Evolutionary conservation across 495 filamentous ascomycete genomes (phyloP), one percentile per base, ranked within the genome.

Genomic region (Xylaria scruposa): DNA sequence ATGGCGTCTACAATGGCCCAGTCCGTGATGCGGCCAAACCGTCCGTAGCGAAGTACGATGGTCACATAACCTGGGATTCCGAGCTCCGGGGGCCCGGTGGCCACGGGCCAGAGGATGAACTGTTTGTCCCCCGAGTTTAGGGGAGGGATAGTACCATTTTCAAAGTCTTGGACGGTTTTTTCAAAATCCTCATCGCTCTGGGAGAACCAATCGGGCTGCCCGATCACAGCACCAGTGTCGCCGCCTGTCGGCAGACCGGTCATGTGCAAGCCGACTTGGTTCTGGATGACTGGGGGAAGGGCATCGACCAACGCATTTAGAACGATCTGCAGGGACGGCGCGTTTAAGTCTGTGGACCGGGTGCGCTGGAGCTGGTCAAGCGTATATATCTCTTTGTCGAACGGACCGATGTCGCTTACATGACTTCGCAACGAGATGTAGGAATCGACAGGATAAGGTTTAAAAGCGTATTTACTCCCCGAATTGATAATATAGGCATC

Each of bases 341-440:
- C 29, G 44, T 24, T 49, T 5, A 70, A 26, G 1, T 19, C 26
- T 21, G 68, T 51, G 4, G 17, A 2, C 15, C 56, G 26, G 21
- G 42, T 51, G 17, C 53, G 68, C 33, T 70, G 68, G 17, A 70
- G 42, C 12, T 38, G 15, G 40, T 70, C 58, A 3, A 70, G 17
- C 19, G 40, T 33, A 31, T 51, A 29, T 33, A 61, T 21, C n/a
- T 47, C 40, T 42, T 38, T 42, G 26, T 63, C 44, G 44, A 47
- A 19, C 4, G 13, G 17, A 6, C 29, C 24, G 44, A 24, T n/a
- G 4, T 53, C 68, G 8, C 9, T 17, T 31, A 69, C 40, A 42
- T 69, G 10, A 15, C 36, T 40, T 21, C 7, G 21, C 26, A 69
- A 56, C 6, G 13, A 19, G 12, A 9, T 46, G 2, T 53, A 10